Conservation (phyloP, 1,139 yeast species). For the Debaryomycetaceae sp. region DNA sequence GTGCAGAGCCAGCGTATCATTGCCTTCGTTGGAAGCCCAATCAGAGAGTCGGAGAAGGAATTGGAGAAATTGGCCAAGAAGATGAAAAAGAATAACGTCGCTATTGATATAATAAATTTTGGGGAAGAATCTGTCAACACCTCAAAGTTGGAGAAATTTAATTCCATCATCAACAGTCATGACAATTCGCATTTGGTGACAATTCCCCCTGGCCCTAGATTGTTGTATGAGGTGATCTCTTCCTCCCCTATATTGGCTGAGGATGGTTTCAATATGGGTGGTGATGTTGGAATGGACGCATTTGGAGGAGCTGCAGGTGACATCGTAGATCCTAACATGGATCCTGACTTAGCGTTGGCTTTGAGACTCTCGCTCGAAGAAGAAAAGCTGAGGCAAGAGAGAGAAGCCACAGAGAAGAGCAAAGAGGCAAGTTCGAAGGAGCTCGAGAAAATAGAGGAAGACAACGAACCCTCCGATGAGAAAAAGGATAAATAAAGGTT, state of each 20-base stretch:
- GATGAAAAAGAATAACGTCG: conserved; percentile 89
- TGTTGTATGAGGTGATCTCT: conserved; percentile 71
- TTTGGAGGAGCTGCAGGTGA: conserved; percentile 47
- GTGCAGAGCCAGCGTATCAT: conserved; percentile 88
- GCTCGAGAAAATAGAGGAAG: conserved; percentile 36
- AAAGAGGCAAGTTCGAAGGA: conserved; percentile 15
- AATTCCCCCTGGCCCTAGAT: conserved; percentile 82
- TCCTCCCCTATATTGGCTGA: conserved; percentile 67
- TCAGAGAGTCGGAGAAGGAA: conserved; percentile 65
- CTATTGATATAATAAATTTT: conserved; percentile 85
- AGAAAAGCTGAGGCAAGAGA: conserved; percentile 73
- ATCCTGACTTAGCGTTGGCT: conserved; percentile 96
- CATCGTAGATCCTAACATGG: conserved; percentile 86
- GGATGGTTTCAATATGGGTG: conserved; percentile 46
- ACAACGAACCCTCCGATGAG: conserved; percentile 17
- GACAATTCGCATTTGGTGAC: conserved; percentile 85
- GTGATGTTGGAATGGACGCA: conserved; percentile 38
- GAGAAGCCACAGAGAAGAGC: conserved; percentile 43
- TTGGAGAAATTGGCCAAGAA: conserved; percentile 84
- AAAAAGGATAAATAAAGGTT: conserved; percentile 14
- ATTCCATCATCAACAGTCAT: conserved; percentile 65
- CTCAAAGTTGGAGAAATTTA: conserved; percentile 75
- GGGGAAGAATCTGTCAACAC: conserved; percentile 86
- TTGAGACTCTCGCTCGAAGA: conserved; percentile 81
- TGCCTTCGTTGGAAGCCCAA: conserved; percentile 87